Conservation (phyloP, 345 rosid species). For the Brassica carinata region DNA sequence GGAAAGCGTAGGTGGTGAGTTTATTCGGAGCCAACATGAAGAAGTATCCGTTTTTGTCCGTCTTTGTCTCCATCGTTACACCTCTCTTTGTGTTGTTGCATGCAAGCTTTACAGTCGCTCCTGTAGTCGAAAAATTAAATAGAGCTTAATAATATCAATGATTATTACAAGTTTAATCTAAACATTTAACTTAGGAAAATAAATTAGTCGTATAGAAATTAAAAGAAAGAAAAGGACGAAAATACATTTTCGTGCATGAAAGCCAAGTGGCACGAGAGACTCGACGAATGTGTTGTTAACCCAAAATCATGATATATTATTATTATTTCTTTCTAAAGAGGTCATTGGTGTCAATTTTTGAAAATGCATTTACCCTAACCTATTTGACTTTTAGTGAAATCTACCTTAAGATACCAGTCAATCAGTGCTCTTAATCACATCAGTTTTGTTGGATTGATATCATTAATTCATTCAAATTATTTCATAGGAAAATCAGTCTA, state of each 20-base stretch:
- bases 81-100: constrained; percentile 70
- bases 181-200: background rate
- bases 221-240: background rate
- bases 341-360: background rate
- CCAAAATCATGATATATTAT: background rate
- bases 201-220: background rate
- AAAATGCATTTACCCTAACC: background rate
- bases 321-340: background rate
- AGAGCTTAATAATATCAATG: background rate
- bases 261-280: constrained; percentile 29
- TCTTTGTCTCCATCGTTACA: constrained; percentile 36
- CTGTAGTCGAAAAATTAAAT: constrained; percentile 37
- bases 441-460: background rate
- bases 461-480: background rate
- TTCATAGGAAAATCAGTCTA: background rate
- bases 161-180: background rate
- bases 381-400: background rate
- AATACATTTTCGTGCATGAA: constrained; percentile 14
- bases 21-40: constrained; percentile 63
- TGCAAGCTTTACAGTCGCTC: constrained; percentile 63
- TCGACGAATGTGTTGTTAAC: constrained; percentile 5
- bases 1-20: constrained; percentile 69
- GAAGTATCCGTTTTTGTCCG: constrained; percentile 90
- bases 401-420: background rate
- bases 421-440: background rate